phyloP scores from a whole-genome alignment of 2,329 filamentous ascomycete genomes.

The Blastomyces parvus region DNA sequence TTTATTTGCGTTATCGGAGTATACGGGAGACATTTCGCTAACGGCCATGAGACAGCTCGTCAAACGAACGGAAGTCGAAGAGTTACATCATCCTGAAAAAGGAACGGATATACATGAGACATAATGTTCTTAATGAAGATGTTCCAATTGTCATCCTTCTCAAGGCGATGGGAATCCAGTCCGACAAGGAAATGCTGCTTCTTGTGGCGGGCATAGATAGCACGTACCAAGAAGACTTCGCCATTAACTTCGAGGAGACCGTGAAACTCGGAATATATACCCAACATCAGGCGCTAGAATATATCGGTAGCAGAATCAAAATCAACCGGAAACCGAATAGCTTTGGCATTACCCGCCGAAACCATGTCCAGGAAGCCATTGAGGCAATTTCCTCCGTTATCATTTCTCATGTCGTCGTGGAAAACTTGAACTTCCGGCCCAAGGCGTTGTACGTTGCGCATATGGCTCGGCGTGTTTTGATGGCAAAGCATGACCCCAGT shows the following conservation, averaged over 20 bases:
- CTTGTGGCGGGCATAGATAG: conserved; percentile 81
- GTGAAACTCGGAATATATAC: conserved; percentile 77
- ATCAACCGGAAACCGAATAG: conserved; percentile 61
- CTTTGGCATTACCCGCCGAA: conserved; percentile 54
- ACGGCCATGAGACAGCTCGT: conserved; percentile 57
- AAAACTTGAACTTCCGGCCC: conserved; percentile 87
- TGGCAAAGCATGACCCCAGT: conserved; percentile 81
- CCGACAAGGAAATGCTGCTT: conserved; percentile 88
- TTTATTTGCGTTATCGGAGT: background rate
- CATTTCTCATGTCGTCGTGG: conserved; percentile 86
- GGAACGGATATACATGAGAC: conserved; percentile 75
- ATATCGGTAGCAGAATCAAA: conserved; percentile 76
- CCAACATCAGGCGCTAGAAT: conserved; percentile 91
- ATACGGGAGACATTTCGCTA: background rate
- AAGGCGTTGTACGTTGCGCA: conserved; percentile 94
- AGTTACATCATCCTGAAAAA: conserved; percentile 94
- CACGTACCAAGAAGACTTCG: conserved; percentile 86
- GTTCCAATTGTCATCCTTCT: conserved; percentile 91
- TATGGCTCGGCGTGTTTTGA: conserved; percentile 92
- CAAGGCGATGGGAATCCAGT: conserved; percentile 86
- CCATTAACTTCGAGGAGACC: conserved; percentile 89
- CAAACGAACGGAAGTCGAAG: conserved; percentile 95
- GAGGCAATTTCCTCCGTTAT: conserved; percentile 89
- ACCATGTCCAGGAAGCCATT: conserved; percentile 80
- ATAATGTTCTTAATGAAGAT: conserved; percentile 87